A percentile compares a stretch with the other conserved stretches of the same genome.
These are phyloP conservation scores for Zygotorulaspora mrakii DNA, from an alignment of 1,139 yeast genomes.

Conservation along the genomic window DNA sequence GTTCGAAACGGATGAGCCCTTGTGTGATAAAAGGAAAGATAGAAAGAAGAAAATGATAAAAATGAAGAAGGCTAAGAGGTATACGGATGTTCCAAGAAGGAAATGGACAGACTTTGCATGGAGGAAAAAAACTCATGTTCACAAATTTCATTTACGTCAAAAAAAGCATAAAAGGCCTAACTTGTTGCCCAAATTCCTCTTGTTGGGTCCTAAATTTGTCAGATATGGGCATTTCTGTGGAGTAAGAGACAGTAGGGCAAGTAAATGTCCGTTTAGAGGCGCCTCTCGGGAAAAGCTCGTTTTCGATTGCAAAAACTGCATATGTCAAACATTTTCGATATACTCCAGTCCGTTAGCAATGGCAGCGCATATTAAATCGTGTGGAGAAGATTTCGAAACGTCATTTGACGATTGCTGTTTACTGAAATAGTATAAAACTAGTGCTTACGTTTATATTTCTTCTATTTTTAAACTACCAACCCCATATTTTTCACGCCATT, in stretches of 20 bases:
- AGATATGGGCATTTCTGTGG: constrained; percentile 26
- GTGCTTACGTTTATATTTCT: no score
- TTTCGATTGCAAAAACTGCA: constrained; percentile 18
- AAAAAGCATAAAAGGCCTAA: constrained; percentile 15
- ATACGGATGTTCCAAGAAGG: neutral
- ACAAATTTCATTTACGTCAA: constrained; percentile 11
- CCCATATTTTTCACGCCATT: constrained; percentile 4
- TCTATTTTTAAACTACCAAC: no score
- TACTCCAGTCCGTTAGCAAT: constrained; percentile 25
- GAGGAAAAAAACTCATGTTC: constrained; percentile 12
- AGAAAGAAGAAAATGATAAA: neutral
- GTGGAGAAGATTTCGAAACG: neutral
- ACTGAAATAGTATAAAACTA: no score
- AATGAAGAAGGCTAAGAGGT: constrained; percentile 1
- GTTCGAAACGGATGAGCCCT: no score
- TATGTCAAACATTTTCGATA: constrained; percentile 19
- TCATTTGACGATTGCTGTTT: constrained; percentile 1
- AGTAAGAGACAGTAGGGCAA: constrained; percentile 20
- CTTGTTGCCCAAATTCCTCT: constrained; percentile 9
- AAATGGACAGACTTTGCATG: neutral
- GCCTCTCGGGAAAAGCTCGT: constrained; percentile 17
- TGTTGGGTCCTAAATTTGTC: constrained; percentile 16
- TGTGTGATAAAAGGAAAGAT: no score
- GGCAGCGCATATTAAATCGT: neutral
- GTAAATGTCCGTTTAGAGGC: constrained; percentile 24